A percentile compares a stretch with the other conserved stretches of the same genome.
Evolutionary conservation across 208 protist genomes (phyloP).

Genomic region (Acanthamoeba healyi): DNA sequence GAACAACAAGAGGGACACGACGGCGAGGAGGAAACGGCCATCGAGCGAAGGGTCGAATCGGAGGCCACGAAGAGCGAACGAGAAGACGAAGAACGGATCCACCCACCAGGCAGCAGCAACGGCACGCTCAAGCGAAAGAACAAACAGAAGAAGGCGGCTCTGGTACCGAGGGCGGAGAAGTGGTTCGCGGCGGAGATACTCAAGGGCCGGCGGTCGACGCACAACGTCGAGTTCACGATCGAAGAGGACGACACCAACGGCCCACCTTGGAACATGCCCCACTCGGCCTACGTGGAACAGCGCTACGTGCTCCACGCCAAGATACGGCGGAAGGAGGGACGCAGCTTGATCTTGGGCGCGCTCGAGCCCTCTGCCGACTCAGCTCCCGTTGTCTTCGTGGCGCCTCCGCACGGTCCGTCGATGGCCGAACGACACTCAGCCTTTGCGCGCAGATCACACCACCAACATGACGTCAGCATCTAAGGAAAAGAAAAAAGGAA

Average conservation of each 20-base stretch:
- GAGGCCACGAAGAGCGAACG: background rate
- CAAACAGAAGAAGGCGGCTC: background rate
- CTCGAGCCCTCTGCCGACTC: constrained; percentile 20
- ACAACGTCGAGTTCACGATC: background rate
- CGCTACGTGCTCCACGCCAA: constrained; percentile 7
- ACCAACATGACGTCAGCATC: too few relatives aligned
- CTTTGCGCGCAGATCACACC: too few relatives aligned
- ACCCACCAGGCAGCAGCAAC: too few relatives aligned
- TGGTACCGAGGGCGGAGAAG: too few relatives aligned
- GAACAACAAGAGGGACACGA: background rate
- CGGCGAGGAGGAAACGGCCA: background rate
- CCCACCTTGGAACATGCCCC: background rate
- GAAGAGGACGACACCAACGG: constrained; percentile 22
- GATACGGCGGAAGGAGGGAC: background rate
- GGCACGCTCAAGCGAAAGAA: background rate
- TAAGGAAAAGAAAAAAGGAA: too few relatives aligned
- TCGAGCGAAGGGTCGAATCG: too few relatives aligned
- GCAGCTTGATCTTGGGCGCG: constrained; percentile 2
- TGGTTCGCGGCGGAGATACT: background rate
- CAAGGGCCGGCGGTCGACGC: constrained; percentile 11
- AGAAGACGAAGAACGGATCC: background rate
- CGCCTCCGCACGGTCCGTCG: too few relatives aligned
- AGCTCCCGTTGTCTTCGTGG: background rate
- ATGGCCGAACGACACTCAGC: too few relatives aligned
- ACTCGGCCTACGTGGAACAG: constrained; percentile 8